A percentile compares a stretch with the other conserved stretches of the same genome.
phyloP scores from a whole-genome alignment of 2,329 filamentous ascomycete species.

The Diaporthe nobilis region DNA sequence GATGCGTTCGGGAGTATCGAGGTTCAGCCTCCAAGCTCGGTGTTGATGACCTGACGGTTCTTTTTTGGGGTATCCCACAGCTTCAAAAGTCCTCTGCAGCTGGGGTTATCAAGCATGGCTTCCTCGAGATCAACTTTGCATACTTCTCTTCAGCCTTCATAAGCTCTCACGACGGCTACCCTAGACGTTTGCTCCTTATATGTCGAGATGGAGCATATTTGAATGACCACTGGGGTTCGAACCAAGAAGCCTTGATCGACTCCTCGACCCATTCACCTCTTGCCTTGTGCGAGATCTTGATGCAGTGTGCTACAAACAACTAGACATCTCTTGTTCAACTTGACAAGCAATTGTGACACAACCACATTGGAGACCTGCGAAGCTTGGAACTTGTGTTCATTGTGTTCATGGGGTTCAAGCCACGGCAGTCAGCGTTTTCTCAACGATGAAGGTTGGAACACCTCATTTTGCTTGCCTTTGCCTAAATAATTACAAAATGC shows the following conservation, averaged over 20 bases:
- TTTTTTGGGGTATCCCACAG: background rate
- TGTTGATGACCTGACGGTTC: constrained; percentile 1
- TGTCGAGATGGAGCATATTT: background rate
- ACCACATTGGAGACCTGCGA: background rate
- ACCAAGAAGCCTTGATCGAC: background rate
- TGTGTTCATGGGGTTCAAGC: background rate
- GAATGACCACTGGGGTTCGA: background rate
- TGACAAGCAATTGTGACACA: background rate
- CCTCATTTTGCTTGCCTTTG: background rate
- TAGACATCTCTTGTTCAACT: too few species aligned
- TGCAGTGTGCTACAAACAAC: background rate
- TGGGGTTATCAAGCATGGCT: background rate
- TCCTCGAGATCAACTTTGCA: background rate
- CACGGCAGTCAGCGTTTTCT: background rate
- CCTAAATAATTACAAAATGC: background rate
- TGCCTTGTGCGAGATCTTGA: background rate
- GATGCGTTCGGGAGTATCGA: constrained; percentile 24
- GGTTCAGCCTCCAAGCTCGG: constrained; percentile 18
- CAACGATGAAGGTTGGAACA: background rate
- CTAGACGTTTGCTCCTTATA: background rate
- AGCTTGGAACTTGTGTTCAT: too few species aligned
- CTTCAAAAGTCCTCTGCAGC: background rate
- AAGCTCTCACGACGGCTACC: background rate
- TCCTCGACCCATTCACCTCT: background rate
- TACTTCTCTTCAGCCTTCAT: background rate